Evolutionary conservation across 441 rosid species (phyloP), one percentile per base, ranked within the genome.

Genomic region (Eutrema salsugineum): DNA sequence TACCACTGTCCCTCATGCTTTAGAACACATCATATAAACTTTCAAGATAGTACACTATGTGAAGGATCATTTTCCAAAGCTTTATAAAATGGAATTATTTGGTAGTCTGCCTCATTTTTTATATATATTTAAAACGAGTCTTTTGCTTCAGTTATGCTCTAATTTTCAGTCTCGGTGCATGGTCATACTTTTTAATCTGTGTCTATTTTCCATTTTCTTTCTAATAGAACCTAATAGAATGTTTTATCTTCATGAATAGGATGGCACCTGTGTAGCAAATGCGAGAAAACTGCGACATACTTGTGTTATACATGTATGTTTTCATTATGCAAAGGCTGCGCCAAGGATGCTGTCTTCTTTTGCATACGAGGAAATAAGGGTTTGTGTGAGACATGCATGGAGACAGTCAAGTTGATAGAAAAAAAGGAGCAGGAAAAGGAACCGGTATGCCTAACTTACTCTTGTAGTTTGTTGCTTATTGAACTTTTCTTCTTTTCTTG

Each of bases 231-330:
- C 74, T 72, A 62, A 72, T 61, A 10, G 35, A 17, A 67, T 53
- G 66, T 54, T 72, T 8, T 72, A 48, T 79, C 72, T 75, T 76
- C 53, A 22, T 81, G 69, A 59, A 62, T 70, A 94, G 99, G 97
- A 75, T 91, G 97, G 99, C 97, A 94, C 83, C 83, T 85, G 24
- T 94, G 97, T 76, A 94, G 96, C 86, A 88, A 74, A 78, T 94
- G 99, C 78, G 86, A 85, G 84, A 91, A 90, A 89, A 83, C 82
- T 83, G 95, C 99, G 16, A 71, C 83, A 58, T 90, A 90, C 75
- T 83, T 85, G 89, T 94, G 97, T 77, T 91, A 77, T 71, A 91
- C 99, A 39, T 94, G 99, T 80, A 83, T 93, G n/a, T 91, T 86
- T 80, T 94, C 99, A 43, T 81, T 94, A 82, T 94, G 97, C 86